These are phyloP conservation scores for Rhizophora mangle DNA, from an alignment of 345 rosid species.

Conservation along the genomic window DNA sequence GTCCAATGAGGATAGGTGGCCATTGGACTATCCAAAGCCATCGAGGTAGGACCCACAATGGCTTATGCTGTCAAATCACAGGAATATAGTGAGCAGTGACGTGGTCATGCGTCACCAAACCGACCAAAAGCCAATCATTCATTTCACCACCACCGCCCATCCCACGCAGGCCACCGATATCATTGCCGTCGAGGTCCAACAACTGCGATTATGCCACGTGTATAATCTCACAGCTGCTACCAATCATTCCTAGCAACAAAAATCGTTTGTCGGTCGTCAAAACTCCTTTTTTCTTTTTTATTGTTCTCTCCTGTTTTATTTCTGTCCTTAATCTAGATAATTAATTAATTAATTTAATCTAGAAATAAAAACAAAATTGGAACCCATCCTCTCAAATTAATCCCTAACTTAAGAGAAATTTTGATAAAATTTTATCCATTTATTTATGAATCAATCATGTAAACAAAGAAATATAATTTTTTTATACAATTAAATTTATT, in stretches of 20 bases:
- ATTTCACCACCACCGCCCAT: not conserved
- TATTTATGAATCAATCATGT: too few relatives aligned
- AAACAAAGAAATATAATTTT: too few relatives aligned
- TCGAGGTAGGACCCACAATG: not conserved
- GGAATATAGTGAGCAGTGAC: not conserved
- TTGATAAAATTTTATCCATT: too few relatives aligned
- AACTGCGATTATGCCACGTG: not conserved
- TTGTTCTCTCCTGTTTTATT: too few relatives aligned
- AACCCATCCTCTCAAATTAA: too few relatives aligned
- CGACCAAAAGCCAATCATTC: not conserved
- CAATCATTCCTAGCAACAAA: not conserved
- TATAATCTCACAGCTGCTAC: not conserved
- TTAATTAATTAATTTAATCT: too few relatives aligned
- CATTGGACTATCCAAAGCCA: not conserved
- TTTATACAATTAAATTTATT: too few relatives aligned
- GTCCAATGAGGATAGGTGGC: not conserved
- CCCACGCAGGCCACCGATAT: not conserved
- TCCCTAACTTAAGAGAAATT: too few relatives aligned
- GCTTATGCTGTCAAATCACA: not conserved
- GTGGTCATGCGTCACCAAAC: not conserved
- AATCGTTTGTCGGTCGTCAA: not conserved
- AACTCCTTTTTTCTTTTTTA: too few relatives aligned
- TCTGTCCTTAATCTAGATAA: too few relatives aligned
- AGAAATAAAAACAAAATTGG: too few relatives aligned
- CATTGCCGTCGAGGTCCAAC: not conserved